Evolutionary conservation across 371 early-diverging fungal species (phyloP).

Genomic region (Rhizomucor pusillus): DNA sequence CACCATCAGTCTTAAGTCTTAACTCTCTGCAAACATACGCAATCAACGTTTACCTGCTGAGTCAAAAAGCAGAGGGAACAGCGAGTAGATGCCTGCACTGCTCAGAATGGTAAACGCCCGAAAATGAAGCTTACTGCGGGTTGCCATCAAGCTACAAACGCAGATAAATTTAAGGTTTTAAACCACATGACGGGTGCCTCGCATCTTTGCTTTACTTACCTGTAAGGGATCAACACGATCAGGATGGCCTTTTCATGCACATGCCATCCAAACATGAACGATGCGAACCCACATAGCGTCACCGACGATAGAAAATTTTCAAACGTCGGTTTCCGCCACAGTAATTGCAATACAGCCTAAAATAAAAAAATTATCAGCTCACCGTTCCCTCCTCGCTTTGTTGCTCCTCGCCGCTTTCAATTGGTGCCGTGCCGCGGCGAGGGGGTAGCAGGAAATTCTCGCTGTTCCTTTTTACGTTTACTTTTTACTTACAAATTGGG

Average conservation of each 20-base stretch:
- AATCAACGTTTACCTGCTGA: constrained; percentile 52
- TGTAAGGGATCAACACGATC: constrained; percentile 80
- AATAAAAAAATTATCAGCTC: too few species aligned
- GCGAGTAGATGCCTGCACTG: constrained; percentile 69
- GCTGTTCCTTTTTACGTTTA: neutral
- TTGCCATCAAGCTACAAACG: constrained; percentile 41
- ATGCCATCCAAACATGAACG: constrained; percentile 97
- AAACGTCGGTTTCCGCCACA: constrained; percentile 70
- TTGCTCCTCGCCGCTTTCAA: too few species aligned
- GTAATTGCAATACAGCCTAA: constrained; percentile 37
- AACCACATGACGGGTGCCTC: neutral
- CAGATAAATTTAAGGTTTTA: neutral
- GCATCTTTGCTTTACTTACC: constrained; percentile 31
- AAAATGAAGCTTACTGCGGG: constrained; percentile 43
- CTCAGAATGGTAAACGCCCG: constrained; percentile 67
- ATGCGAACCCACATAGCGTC: constrained; percentile 80
- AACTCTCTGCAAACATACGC: neutral
- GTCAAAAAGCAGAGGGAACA: constrained; percentile 88
- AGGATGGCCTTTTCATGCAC: constrained; percentile 97
- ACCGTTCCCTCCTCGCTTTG: too few species aligned
- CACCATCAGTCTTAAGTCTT: too few species aligned
- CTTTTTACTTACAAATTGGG: constrained; percentile 58
- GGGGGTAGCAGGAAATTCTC: neutral
- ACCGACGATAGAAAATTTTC: constrained; percentile 73
- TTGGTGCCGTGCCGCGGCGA: neutral